A percentile compares a stretch with the other conserved stretches of the same genome.
These are phyloP conservation scores for Mikania micrantha DNA, from an alignment of 129 eudicot species.

Conservation along the genomic window DNA sequence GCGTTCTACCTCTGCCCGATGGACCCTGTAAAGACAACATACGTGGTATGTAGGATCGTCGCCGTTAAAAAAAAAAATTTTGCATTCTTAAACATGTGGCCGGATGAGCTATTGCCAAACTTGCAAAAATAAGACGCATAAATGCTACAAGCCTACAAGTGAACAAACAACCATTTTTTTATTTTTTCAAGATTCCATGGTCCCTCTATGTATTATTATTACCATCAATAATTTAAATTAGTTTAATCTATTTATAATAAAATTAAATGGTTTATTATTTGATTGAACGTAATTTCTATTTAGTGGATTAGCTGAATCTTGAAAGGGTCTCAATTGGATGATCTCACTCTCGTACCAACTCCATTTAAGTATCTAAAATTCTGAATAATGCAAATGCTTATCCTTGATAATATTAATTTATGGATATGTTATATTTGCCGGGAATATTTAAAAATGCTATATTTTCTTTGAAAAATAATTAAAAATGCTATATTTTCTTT, in stretches of 20 bases:
- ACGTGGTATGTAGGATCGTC: too few species aligned
- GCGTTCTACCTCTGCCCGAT: too few species aligned
- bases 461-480: too few species aligned
- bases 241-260: not conserved
- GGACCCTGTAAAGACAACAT: too few species aligned
- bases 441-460: too few species aligned
- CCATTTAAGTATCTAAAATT: too few species aligned
- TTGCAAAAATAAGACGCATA: not conserved
- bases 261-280: not conserved
- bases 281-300: constrained; percentile 1
- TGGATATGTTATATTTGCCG: too few species aligned
- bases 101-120: constrained; percentile 13
- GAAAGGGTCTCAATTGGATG: constrained; percentile 26
- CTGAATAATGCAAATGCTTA: not conserved
- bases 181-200: constrained; percentile 19
- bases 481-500: too few species aligned
- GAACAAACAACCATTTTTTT: constrained; percentile 8
- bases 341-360: constrained; percentile 26
- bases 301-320: constrained; percentile 25
- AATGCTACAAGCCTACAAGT: constrained; percentile 18
- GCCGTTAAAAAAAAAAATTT: too few species aligned
- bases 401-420: not conserved
- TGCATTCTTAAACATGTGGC: constrained; percentile 16
- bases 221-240: not conserved
- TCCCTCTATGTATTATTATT: constrained; percentile 8